Evolutionary conservation across 805 yeast genomes (phyloP), one percentile per base, ranked within the genome.

Genomic region (Yamadazyma scolyti): DNA sequence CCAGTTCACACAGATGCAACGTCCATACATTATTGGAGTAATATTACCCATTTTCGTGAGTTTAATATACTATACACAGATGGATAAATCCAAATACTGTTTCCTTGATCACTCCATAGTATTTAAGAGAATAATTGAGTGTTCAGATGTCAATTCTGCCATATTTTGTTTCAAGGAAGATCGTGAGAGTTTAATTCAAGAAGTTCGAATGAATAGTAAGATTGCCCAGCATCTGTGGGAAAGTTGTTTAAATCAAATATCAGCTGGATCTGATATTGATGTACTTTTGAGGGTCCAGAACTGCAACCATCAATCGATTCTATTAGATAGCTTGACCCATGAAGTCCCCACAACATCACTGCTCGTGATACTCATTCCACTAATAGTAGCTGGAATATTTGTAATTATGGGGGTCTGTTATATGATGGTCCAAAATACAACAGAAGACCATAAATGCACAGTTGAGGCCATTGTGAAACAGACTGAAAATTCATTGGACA

Each of bases 281-380:
- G 22, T 54, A 5, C 27, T 52, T 12, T 37, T 50, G 16, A 43
- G 41, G 20, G 36, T 54, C 20, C 60, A 54, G 27, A 37, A 40
- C 13, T 56, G 62, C 33, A 46, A 43, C 25, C 47, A 48, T 30
- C 51, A 52, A 16, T 44, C 48, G 2, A 50, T 46, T 25, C 25
- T 44, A 3, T 19, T 43, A 6, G 44, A 47, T 21, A 30, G 20
- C 6, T 25, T 10, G 20, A n/a, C n/a, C n/a, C n/a, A n/a, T n/a
- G n/a, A n/a, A n/a, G n/a, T n/a, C n/a, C n/a, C n/a, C n/a, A n/a
- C n/a, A n/a, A n/a, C n/a, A n/a, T n/a, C n/a, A n/a, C n/a, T n/a
- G n/a, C n/a, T n/a, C n/a, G n/a, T n/a, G n/a, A n/a, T n/a, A n/a
- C n/a, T n/a, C n/a, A n/a, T n/a, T n/a, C n/a, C n/a, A n/a, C n/a